Evolutionary conservation across 2,329 filamentous ascomycete genomes (phyloP).

Genomic region (Dendrostoma leiphaemia): DNA sequence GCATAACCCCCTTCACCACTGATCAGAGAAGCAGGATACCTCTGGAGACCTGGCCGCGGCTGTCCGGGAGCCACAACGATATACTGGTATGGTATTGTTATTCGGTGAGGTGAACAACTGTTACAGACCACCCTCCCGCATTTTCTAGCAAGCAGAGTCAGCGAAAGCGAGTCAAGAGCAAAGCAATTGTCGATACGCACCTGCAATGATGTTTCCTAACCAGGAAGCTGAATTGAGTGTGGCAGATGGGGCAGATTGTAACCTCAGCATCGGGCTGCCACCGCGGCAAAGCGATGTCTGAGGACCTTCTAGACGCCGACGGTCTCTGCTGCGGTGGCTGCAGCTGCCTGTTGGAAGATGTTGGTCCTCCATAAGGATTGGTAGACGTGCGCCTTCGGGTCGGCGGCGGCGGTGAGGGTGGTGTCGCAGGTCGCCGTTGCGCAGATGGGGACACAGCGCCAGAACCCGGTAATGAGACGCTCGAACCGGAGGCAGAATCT

Average conservation of each 20-base stretch:
- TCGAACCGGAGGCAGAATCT: not conserved
- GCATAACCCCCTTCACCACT: constrained; percentile 40
- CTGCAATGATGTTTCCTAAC: constrained; percentile 92
- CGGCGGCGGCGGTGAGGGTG: constrained; percentile 17
- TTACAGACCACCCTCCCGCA: constrained; percentile 91
- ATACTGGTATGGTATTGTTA: constrained; percentile 90
- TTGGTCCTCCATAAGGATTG: not conserved
- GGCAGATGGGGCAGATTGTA: constrained; percentile 80
- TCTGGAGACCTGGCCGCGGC: constrained; percentile 32
- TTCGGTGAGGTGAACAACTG: constrained; percentile 87
- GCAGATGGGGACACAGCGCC: constrained; percentile 7
- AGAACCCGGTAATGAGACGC: not conserved
- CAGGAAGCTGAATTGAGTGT: constrained; percentile 76
- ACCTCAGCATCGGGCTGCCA: constrained; percentile 92
- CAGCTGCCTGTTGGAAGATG: not conserved
- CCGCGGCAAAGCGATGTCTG: constrained; percentile 60
- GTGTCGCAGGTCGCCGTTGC: constrained; percentile 14
- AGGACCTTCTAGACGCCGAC: constrained; percentile 14
- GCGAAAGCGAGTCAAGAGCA: not conserved
- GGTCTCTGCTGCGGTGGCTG: constrained; percentile 4
- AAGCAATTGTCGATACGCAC: constrained; percentile 39
- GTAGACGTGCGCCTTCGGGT: constrained; percentile 15
- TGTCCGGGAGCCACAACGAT: constrained; percentile 74
- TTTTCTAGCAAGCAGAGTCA: constrained; percentile 54
- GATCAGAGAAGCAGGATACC: constrained; percentile 35